Evolutionary conservation across 305 asterid genomes (phyloP).

Genomic region (Ruellia speciosa): DNA sequence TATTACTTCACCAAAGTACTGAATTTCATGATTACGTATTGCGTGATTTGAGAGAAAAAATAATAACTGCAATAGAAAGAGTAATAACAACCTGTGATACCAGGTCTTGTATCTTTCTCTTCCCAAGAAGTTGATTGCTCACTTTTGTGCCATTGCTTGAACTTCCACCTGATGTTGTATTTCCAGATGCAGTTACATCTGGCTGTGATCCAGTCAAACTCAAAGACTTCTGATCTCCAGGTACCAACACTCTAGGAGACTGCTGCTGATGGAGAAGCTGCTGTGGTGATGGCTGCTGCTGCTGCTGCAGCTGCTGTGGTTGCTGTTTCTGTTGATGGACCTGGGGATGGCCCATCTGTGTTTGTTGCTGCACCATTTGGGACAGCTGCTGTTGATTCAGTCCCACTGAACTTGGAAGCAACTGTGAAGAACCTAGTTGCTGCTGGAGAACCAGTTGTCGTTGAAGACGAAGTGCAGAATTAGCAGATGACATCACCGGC

Average conservation of each 20-base stretch:
- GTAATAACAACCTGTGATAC: slow-evolving; percentile 59
- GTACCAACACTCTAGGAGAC: slow-evolving; percentile 60
- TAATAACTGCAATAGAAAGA: slow-evolving; percentile 10
- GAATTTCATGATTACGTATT: no score
- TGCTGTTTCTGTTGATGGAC: slow-evolving; percentile 40
- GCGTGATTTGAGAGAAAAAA: no score
- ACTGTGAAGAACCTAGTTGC: slow-evolving; percentile 52
- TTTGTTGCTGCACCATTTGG: slow-evolving; percentile 70
- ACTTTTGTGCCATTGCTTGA: slow-evolving; percentile 94
- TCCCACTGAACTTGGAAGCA: slow-evolving; percentile 57
- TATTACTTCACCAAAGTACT: no score
- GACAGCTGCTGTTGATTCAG: slow-evolving; percentile 71
- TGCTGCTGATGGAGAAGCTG: slow-evolving; percentile 41
- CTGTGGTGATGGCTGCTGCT: slow-evolving; percentile 29
- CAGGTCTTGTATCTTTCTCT: slow-evolving; percentile 83
- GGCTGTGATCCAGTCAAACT: slow-evolving; percentile 93
- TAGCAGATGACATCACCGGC: slow-evolving; percentile 60
- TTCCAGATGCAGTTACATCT: slow-evolving; percentile 84
- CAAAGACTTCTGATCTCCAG: slow-evolving; percentile 67
- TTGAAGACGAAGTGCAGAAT: slow-evolving; percentile 59
- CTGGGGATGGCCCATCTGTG: slow-evolving; percentile 54
- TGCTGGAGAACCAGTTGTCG: slow-evolving; percentile 54
- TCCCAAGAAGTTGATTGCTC: slow-evolving; percentile 82
- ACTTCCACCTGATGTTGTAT: slow-evolving; percentile 89
- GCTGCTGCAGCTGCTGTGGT: slow-evolving; percentile 24